Conservation (phyloP, 371 early-diverging fungal genomes). For the Synchytrium microbalum region DNA sequence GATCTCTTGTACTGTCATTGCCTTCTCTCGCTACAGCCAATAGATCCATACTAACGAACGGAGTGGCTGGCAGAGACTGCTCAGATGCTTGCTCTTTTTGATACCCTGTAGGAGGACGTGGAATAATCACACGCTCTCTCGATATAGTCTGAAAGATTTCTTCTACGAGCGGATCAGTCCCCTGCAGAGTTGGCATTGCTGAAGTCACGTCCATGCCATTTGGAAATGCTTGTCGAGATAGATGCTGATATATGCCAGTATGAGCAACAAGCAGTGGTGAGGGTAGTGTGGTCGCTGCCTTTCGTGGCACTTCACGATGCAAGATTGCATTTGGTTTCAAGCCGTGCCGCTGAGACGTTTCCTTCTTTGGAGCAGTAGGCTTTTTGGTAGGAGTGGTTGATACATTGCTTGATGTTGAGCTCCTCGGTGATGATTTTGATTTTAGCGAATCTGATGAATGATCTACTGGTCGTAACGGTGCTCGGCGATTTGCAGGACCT, state of each 20-base stretch:
- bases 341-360: too few relatives aligned
- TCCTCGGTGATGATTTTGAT: too few relatives aligned
- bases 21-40: neutral
- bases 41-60: neutral
- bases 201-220: neutral
- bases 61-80: neutral
- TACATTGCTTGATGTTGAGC: too few relatives aligned
- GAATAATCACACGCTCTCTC: neutral
- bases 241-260: neutral
- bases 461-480: too few relatives aligned
- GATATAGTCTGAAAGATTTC: neutral
- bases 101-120: neutral
- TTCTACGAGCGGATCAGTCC: neutral
- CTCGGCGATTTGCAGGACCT: too few relatives aligned
- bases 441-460: too few relatives aligned
- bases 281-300: neutral
- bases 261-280: neutral
- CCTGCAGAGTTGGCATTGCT: neutral
- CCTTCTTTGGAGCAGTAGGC: too few relatives aligned
- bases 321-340: too few relatives aligned
- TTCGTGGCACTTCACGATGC: neutral
- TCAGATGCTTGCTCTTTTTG: neutral
- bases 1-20: neutral
- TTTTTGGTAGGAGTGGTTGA: too few relatives aligned
- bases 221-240: neutral